These are phyloP conservation scores for Angomonas ambiguus DNA, from an alignment of 208 protist genomes.

Conservation along the genomic window DNA sequence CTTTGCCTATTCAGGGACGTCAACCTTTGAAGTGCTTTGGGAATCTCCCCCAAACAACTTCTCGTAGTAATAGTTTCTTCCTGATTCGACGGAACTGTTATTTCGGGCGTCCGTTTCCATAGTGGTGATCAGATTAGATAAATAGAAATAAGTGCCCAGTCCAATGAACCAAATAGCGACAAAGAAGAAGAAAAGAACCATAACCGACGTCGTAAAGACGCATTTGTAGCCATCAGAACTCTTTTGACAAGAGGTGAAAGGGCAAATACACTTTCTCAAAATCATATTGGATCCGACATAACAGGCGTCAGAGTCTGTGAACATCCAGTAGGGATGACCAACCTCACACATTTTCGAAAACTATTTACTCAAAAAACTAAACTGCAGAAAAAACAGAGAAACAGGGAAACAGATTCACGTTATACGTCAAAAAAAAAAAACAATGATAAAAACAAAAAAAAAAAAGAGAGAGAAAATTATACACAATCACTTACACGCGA, in stretches of 20 bases:
- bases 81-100: conserved; percentile 21
- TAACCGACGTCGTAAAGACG: conserved; percentile 50
- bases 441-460: conserved; percentile 7
- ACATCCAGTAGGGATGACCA: conserved; percentile 49
- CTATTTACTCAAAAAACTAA: background rate
- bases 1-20: background rate
- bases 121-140: conserved; percentile 39
- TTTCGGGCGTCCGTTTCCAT: conserved; percentile 33
- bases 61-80: conserved; percentile 67
- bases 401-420: background rate
- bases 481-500: no score
- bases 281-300: conserved; percentile 51
- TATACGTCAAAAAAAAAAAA: background rate
- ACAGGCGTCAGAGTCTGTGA: conserved; percentile 73
- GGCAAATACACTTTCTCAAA: conserved; percentile 72
- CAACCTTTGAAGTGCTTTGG: background rate
- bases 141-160: conserved; percentile 59
- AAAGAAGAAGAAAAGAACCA: conserved; percentile 52
- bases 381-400: conserved; percentile 2
- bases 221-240: conserved; percentile 41
- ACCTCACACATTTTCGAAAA: conserved; percentile 25
- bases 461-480: background rate
- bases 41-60: conserved; percentile 58
- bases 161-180: conserved; percentile 59
- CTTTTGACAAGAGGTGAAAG: conserved; percentile 52